Conservation (phyloP, 108 stramenopile genomes). For the Asterionellopsis glacialis region DNA sequence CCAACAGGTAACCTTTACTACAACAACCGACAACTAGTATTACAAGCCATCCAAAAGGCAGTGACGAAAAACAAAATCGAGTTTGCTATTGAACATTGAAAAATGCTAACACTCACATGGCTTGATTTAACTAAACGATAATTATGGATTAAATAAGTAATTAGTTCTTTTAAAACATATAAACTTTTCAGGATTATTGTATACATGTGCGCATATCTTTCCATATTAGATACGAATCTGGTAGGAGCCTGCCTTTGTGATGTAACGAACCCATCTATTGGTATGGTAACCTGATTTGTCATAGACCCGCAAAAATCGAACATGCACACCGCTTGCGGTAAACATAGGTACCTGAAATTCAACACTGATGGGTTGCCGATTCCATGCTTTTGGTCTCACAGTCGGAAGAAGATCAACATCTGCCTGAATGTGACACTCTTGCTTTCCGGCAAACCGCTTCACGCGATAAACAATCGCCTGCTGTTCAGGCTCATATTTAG, state of each 20-base stretch:
- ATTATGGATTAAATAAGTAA: neutral
- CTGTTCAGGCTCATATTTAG: slow-evolving; percentile 97
- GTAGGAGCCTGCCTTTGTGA: slow-evolving; percentile 96
- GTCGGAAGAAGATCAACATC: slow-evolving; percentile 95
- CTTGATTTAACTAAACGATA: neutral
- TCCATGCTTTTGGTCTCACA: slow-evolving; percentile 94
- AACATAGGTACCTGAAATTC: slow-evolving; percentile 99
- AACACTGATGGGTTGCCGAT: slow-evolving; percentile 90
- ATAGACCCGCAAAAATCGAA: slow-evolving; percentile 95
- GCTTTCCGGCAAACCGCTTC: slow-evolving; percentile 92
- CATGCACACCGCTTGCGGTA: slow-evolving; percentile 95
- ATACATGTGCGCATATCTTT: no score
- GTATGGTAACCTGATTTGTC: slow-evolving; percentile 97
- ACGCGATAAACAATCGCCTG: slow-evolving; percentile 98
- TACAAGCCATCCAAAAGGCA: slow-evolving; percentile 50
- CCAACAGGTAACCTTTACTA: slow-evolving; percentile 42
- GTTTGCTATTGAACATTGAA: slow-evolving; percentile 5
- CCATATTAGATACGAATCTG: slow-evolving; percentile 88
- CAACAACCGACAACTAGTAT: slow-evolving; percentile 38
- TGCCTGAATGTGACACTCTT: slow-evolving; percentile 90
- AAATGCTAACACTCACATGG: no score
- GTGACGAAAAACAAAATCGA: slow-evolving; percentile 33
- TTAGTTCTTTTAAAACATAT: no score
- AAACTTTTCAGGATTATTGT: no score
- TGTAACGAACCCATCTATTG: slow-evolving; percentile 97